These are phyloP conservation scores for Trypanosoma rangeli DNA, from an alignment of 208 protist genomes.

Conservation along the genomic window DNA sequence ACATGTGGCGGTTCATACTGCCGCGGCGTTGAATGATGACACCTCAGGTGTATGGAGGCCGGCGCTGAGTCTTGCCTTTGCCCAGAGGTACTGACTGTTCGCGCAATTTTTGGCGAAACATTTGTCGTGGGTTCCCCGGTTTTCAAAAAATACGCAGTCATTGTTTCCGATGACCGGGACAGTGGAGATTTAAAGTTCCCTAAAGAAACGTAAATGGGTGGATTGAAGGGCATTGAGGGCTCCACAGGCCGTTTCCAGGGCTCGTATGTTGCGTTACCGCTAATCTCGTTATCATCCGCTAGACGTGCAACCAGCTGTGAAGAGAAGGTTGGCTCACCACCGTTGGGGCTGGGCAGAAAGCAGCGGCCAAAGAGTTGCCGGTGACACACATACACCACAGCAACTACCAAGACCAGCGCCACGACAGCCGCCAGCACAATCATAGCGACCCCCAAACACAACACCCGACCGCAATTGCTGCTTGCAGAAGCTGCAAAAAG, in stretches of 20 bases:
- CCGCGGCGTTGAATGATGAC: too few relatives aligned
- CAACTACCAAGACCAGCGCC: neutral
- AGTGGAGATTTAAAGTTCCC: too few relatives aligned
- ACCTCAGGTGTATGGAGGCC: too few relatives aligned
- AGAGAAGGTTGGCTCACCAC: neutral
- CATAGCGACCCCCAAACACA: slow-evolving; percentile 7
- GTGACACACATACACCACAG: neutral
- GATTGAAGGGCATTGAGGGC: too few relatives aligned
- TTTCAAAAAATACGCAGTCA: too few relatives aligned
- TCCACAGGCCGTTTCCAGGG: neutral
- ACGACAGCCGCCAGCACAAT: slow-evolving; percentile 10
- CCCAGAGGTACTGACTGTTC: too few relatives aligned
- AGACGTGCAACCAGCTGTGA: neutral
- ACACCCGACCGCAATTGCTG: neutral
- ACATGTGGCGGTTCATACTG: too few relatives aligned
- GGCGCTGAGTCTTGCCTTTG: too few relatives aligned
- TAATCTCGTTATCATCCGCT: neutral
- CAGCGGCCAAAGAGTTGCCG: neutral
- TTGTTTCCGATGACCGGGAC: too few relatives aligned
- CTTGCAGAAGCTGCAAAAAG: neutral
- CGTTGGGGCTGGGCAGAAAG: neutral
- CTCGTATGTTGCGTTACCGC: neutral
- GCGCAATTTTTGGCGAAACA: too few relatives aligned
- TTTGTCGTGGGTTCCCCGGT: too few relatives aligned
- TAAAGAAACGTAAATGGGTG: too few relatives aligned